A percentile compares a stretch with the other conserved stretches of the same genome.
phyloP scores from a whole-genome alignment of 1,139 yeast genomes.

The Magnusiomyces sp. region DNA sequence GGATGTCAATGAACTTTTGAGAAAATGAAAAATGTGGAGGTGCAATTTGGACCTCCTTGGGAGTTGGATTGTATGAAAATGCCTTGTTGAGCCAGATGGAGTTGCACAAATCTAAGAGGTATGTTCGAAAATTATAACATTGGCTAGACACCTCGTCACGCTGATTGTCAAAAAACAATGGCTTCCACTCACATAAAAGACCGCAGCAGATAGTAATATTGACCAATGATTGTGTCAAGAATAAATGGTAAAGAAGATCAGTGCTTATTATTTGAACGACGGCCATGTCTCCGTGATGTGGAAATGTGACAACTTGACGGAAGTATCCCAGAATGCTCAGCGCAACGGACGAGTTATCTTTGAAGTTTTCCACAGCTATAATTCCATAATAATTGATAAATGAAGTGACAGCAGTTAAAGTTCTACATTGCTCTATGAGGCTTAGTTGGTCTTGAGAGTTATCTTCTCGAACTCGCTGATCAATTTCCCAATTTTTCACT shows the following conservation, averaged over 20 bases:
- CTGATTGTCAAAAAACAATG: slow-evolving; percentile 23
- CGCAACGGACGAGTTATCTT: slow-evolving; percentile 19
- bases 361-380: slow-evolving; percentile 14
- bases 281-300: slow-evolving; percentile 21
- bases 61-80: slow-evolving; percentile 1
- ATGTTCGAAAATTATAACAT: slow-evolving; percentile 4
- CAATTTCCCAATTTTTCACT: slow-evolving; percentile 8
- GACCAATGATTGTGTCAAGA: slow-evolving; percentile 38
- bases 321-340: slow-evolving; percentile 21
- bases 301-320: slow-evolving; percentile 21
- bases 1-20: slow-evolving; percentile 4
- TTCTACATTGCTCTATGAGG: slow-evolving; percentile 10
- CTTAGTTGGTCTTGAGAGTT: slow-evolving; percentile 11
- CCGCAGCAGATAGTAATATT: slow-evolving; percentile 43
- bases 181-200: slow-evolving; percentile 41
- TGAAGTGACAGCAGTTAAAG: slow-evolving; percentile 14
- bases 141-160: slow-evolving; percentile 27
- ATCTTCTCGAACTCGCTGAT: background rate
- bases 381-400: slow-evolving; percentile 20
- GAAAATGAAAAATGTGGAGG: slow-evolving; percentile 6
- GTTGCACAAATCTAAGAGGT: slow-evolving; percentile 12
- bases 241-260: slow-evolving; percentile 32
- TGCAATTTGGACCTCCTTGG: background rate
- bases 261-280: slow-evolving; percentile 36
- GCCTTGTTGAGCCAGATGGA: slow-evolving; percentile 14